Conservation (phyloP, 1,284 basidiomycete genomes). For the Phylloboletellus chloephorus region DNA sequence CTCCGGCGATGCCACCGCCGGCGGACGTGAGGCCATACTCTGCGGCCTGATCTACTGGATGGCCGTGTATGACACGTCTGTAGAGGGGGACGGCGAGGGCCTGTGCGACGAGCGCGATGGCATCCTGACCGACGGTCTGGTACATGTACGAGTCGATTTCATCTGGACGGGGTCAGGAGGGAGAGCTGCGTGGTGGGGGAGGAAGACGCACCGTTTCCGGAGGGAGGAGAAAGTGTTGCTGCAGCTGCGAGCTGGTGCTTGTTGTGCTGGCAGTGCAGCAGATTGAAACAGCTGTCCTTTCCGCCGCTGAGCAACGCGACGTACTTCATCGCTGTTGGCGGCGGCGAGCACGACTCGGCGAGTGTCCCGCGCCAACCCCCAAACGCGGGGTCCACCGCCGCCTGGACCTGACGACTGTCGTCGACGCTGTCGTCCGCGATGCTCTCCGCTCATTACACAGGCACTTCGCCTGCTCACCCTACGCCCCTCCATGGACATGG, state of each 20-base stretch:
- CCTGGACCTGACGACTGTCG: neutral
- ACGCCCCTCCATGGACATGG: conserved; percentile 16
- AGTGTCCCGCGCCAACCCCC: conserved; percentile 25
- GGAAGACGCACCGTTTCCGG: conserved; percentile 68
- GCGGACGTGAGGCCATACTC: conserved; percentile 76
- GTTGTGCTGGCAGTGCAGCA: conserved; percentile 83
- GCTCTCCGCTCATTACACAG: conserved; percentile 28
- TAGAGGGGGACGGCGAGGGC: conserved; percentile 87
- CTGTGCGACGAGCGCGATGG: conserved; percentile 81
- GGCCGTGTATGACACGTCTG: conserved; percentile 75
- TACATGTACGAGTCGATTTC: conserved; percentile 99
- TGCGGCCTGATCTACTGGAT: conserved; percentile 73
- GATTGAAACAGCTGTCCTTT: conserved; percentile 97
- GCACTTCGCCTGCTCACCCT: conserved; percentile 16
- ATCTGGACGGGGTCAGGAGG: conserved; percentile 50
- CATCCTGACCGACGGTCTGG: conserved; percentile 96
- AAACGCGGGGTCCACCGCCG: conserved; percentile 10
- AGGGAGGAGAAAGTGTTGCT: conserved; percentile 80
- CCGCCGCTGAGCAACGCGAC: conserved; percentile 95
- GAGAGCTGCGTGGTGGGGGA: conserved; percentile 7
- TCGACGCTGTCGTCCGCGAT: conserved; percentile 11
- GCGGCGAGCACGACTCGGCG: neutral
- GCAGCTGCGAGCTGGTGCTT: conserved; percentile 88
- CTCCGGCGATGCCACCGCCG: conserved; percentile 57
- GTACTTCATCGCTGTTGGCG: conserved; percentile 69